Base-by-base conservation (phyloP, 2,329 filamentous ascomycete species). In the Fusarium brevicatenulatum region DNA sequence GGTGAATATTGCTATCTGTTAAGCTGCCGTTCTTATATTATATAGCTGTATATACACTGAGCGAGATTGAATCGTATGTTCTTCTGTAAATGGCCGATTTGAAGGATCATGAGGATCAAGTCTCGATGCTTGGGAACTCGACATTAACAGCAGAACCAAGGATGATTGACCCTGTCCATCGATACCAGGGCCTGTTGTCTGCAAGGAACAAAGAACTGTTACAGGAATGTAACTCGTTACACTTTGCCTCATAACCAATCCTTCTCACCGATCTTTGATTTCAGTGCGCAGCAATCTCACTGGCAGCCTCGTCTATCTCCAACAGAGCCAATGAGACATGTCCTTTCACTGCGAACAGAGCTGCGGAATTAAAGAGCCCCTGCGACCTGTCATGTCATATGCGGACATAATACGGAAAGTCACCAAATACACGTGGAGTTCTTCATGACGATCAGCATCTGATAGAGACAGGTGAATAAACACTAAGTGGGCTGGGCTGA, bases 361-460 rank as follows among this genome's bases (percentile, higher is more conserved):
- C 37, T 16, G 30, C 54, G 54, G 54, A 57, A 47, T 36, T 21
- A 36, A 16, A 46, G 12, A 12, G 25, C 12, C 15, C 30, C n/a
- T 23, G n/a, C n/a, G 19, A n/a, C 30, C 40, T 57, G 37, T 57
- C 40, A 57, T 57, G n/a, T 57, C 40, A 57, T 25, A 44, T 44
- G 21, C 34, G 23, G 32, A 23, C 19, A 49, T 53, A 32, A 23
- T 43, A 55, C 49, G 39, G 40, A 62, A 25, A n/a, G 19, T 21
- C 32, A 13, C 34, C 12, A 21, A 37, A 44, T 7, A 64, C 28
- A 56, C 59, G 40, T 43, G 40, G 62, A 68, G 50, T 54, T 43
- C 34, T 43, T 39, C 19, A 49, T 39, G 63, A 63, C 47, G 56
- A 63, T 68, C 55, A 49, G 39, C 28, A 47, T 36, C 28, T 53